Evolutionary conservation across 345 rosid genomes (phyloP), one percentile per base, ranked within the genome.

Genomic region (Ceriops zippeliana): DNA sequence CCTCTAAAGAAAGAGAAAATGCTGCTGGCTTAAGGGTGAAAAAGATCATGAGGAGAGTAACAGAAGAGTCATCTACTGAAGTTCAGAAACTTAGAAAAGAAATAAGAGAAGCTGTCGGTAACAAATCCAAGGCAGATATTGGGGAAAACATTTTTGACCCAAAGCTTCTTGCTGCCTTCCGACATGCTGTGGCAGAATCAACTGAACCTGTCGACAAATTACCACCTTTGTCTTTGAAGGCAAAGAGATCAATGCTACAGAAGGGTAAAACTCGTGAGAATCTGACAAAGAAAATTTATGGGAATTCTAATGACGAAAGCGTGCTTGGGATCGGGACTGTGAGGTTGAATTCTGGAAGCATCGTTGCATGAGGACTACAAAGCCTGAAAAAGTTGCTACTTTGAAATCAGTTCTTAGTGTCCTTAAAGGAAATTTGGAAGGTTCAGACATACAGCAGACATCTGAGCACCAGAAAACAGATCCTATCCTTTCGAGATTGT

Each of bases 271-370:
- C 92, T 54, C 90, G 99, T 54, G 99, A 95, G 82, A 90, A 87
- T 84, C 84, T 95, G 52, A 95, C 99, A 0, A 91, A 87, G 82
- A 95, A 95, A 80, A 91, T 95, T 56, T 95, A 95, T 78, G 93
- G 85, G 61, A 83, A 85, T 78, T 73, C 89, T 58, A 95, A 87
- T 78, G 99, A 79, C 80, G 98, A 70, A 90, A 66, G 80, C 93
- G 85, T 70, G 96, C 90, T 58, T 95, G 99, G 99, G 91, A 86
- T 70, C 82, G 99, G 57, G 98, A 91, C 70, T 95, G 99, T 81
- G 99, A 89, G 72, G 96, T 95, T 63, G 99, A 95, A 75, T 95
- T 95, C 81, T 95, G 99, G 99, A 95, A 91, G 89, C 80, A 95
- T 76, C 96, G 99, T 34, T 90, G 98, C 82, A 76, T 70, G 79